Percentiles rank a stretch among this genome's conserved stretches.
Evolutionary conservation across 768 basidiomycete genomes (phyloP).

Genomic region (Chlorophyllum brunneum): DNA sequence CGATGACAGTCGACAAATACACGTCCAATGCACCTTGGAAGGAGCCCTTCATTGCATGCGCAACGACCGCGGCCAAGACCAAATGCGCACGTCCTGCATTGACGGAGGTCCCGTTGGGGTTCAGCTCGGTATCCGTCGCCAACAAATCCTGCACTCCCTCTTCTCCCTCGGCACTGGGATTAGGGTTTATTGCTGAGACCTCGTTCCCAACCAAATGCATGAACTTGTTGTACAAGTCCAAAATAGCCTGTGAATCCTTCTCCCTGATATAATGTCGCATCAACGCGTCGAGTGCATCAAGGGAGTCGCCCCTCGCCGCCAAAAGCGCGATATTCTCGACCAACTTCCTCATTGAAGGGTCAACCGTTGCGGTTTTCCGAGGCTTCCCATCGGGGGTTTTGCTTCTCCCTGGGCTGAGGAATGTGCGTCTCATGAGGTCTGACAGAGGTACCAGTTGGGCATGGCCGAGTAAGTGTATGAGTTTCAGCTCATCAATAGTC

Average conservation of each 20-base stretch:
- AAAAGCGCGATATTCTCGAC: constrained; percentile 48
- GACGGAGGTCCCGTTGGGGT: constrained; percentile 7
- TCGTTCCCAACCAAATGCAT: constrained; percentile 21
- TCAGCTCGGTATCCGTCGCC: constrained; percentile 20
- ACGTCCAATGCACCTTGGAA: constrained; percentile 52
- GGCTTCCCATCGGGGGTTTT: neutral
- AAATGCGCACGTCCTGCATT: constrained; percentile 33
- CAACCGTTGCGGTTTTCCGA: neutral
- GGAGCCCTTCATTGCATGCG: constrained; percentile 54
- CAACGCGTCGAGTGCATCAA: constrained; percentile 45
- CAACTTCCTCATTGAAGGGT: constrained; percentile 7
- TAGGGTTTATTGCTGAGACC: constrained; percentile 1
- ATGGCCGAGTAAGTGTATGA: constrained; percentile 42
- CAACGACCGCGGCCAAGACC: constrained; percentile 53
- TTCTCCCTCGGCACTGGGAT: neutral
- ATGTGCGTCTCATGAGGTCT: constrained; percentile 15
- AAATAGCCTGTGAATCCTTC: constrained; percentile 36
- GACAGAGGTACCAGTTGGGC: constrained; percentile 38
- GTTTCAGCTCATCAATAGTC: constrained; percentile 36
- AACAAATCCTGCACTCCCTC: constrained; percentile 7
- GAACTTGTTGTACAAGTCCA: constrained; percentile 42
- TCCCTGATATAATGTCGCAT: constrained; percentile 43
- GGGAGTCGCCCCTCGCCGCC: constrained; percentile 39
- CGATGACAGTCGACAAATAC: constrained; percentile 35
- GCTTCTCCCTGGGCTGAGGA: neutral